Evolutionary conservation across 2,329 filamentous ascomycete species (phyloP), one percentile per base, ranked within the genome.

Genomic region (Lecanicillium sp.): DNA sequence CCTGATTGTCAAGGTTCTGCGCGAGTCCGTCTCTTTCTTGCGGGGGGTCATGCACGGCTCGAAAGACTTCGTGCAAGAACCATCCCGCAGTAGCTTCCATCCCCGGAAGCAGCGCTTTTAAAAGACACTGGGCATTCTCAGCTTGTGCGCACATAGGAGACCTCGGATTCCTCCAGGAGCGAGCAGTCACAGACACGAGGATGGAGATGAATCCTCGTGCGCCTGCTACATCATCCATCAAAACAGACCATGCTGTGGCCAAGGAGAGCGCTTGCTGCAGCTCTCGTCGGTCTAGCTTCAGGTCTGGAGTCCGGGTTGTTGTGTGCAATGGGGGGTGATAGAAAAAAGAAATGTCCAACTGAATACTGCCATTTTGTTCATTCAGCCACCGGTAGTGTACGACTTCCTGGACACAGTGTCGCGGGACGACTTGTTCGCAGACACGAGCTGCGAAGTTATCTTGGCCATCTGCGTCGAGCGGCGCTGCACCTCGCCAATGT

Each of bases 381-480:
- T 19, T 49, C 47, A 49, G 10, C 35, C 47, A 24, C 39, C 47
- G 32, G 47, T 30, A 35, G 36, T 37, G 39, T 49, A 49, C 11
- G 23, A 10, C 39, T 44, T 49, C 32, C 37, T 49, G 2, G 38
- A 17, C 12, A 29, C 47, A 11, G 26, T 15, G 9, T 49, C 39
- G 8, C 39, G 30, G 10, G 39, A 15, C 27, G 26, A 11, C 32
- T 32, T 49, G 39, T 39, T 32, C 3, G 33, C 30, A 15, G 44
- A 47, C 27, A 32, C 35, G 10, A 51, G 33, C 33, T 46, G 36
- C 5, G 38, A 23, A 12, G 62, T 63, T 49, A 81, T 74, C 62
- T 73, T 75, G 39, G 67, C 65, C 73, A 81, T 78, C 57, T 71
- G 67, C 44, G 64, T 59, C 35, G 81, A 64, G 52, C 71, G 74